Evolutionary conservation across 2,329 filamentous ascomycete genomes (phyloP).

Genomic region (Trematosphaeria pertusa): DNA sequence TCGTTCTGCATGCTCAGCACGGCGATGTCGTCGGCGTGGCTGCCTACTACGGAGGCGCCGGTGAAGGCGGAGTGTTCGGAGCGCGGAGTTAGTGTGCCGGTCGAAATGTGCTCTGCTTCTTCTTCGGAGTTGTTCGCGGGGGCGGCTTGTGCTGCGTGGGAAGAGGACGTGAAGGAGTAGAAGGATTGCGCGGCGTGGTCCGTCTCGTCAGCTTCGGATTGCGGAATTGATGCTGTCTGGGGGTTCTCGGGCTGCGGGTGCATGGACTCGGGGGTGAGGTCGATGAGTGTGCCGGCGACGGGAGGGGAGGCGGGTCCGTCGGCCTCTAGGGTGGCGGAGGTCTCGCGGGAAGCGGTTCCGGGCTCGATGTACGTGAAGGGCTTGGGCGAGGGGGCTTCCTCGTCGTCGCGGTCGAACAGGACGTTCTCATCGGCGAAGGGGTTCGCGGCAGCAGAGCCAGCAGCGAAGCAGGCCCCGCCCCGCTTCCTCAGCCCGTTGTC

Average conservation of each 20-base stretch:
- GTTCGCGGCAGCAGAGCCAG: slow-evolving; percentile 50
- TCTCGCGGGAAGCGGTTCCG: slow-evolving; percentile 34
- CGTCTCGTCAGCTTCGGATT: slow-evolving; percentile 17
- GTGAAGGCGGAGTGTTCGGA: slow-evolving; percentile 42
- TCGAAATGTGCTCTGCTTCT: slow-evolving; percentile 38
- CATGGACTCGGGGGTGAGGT: slow-evolving; percentile 36
- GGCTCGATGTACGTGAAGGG: slow-evolving; percentile 34
- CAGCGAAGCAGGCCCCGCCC: slow-evolving; percentile 46
- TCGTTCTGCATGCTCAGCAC: slow-evolving; percentile 45
- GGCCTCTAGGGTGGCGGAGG: slow-evolving; percentile 37
- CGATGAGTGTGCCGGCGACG: slow-evolving; percentile 33
- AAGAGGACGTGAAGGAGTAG: slow-evolving; percentile 43
- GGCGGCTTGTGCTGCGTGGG: slow-evolving; percentile 18
- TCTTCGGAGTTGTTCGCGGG: slow-evolving; percentile 14
- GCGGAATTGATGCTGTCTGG: slow-evolving; percentile 28
- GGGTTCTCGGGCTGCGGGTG: slow-evolving; percentile 22
- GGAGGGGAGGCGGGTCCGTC: slow-evolving; percentile 20
- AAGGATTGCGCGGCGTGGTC: slow-evolving; percentile 43
- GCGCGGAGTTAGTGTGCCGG: slow-evolving; percentile 48
- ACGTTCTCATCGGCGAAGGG: slow-evolving; percentile 55
- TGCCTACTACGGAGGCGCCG: slow-evolving; percentile 37
- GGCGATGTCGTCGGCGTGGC: slow-evolving; percentile 43
- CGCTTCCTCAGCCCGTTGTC: slow-evolving; percentile 33
- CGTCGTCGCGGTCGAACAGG: slow-evolving; percentile 46
- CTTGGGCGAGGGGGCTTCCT: slow-evolving; percentile 39